Percentiles rank a stretch among this genome's conserved stretches.
Evolutionary conservation across 2,329 filamentous ascomycete genomes (phyloP).

Genomic region (Ascocoryne sarcoides): DNA sequence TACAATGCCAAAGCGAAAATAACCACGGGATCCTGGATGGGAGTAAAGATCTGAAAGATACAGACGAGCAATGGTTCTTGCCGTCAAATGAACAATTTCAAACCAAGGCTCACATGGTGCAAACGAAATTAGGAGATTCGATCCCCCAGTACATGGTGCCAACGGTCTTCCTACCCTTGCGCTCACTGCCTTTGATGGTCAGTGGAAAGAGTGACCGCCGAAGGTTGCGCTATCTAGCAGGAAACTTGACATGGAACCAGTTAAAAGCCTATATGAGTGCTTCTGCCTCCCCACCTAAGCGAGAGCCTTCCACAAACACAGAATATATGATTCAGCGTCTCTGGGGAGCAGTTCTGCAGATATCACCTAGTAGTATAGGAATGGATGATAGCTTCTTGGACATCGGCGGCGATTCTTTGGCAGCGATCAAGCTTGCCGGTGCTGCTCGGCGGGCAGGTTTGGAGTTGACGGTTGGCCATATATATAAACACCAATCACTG

Average conservation of each 20-base stretch:
- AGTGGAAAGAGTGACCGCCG: constrained; percentile 30
- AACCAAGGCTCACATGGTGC: too few relatives aligned
- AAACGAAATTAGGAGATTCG: neutral
- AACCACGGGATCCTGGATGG: too few relatives aligned
- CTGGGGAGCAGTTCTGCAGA: constrained; percentile 12
- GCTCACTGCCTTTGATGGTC: constrained; percentile 22
- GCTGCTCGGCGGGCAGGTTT: neutral
- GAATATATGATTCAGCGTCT: constrained; percentile 4
- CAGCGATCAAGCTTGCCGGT: constrained; percentile 12
- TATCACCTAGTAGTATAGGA: constrained; percentile 8
- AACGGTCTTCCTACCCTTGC: constrained; percentile 24
- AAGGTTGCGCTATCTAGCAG: too few relatives aligned
- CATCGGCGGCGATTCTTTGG: constrained; percentile 19
- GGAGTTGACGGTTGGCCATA: neutral
- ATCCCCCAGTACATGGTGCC: constrained; percentile 31
- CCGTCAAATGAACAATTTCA: neutral
- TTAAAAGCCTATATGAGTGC: neutral
- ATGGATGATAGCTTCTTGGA: constrained; percentile 11
- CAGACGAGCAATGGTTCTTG: too few relatives aligned
- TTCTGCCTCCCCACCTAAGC: neutral
- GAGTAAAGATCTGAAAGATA: neutral
- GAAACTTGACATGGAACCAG: neutral
- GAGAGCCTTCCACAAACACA: constrained; percentile 4
- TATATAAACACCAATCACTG: too few relatives aligned
- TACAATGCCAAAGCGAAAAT: too few relatives aligned